Conservation (phyloP, 164 flowering plant species). For the Tinospora cordifolia region DNA sequence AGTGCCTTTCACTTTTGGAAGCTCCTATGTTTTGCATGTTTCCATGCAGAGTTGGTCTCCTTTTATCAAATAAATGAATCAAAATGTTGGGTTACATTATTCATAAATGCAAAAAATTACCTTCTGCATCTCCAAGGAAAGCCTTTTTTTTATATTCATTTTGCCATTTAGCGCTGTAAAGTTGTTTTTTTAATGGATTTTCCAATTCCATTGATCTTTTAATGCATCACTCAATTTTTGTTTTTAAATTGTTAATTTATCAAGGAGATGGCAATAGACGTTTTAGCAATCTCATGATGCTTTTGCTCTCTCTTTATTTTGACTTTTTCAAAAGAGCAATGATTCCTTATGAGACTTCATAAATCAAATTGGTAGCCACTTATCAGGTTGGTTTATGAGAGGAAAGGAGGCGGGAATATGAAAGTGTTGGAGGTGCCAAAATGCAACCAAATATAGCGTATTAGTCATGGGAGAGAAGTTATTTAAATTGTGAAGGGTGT, state of each 20-base stretch:
- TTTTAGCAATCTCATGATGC: not conserved
- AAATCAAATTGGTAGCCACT: too few species aligned
- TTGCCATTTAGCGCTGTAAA: not conserved
- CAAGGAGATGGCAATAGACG: not conserved
- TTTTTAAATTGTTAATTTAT: not conserved
- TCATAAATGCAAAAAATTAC: not conserved
- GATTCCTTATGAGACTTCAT: not conserved
- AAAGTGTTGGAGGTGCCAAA: too few species aligned
- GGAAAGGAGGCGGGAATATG: too few species aligned
- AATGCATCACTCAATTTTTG: too few species aligned
- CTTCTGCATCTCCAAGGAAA: not conserved
- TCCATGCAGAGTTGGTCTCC: not conserved
- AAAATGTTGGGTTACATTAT: not conserved
- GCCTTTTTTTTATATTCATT: not conserved
- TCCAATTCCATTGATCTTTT: too few species aligned
- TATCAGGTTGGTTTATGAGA: too few species aligned
- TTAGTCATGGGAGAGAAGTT: too few species aligned
- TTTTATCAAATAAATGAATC: not conserved
- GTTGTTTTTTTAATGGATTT: too few species aligned
- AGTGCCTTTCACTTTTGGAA: too few species aligned
- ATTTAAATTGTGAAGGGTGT: too few species aligned
- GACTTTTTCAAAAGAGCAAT: not conserved
- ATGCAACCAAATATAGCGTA: too few species aligned
- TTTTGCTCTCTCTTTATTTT: not conserved
- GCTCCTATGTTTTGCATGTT: not conserved